phyloP scores from a whole-genome alignment of 352 stramenopile genomes.

The Phytopythium ostracodes region DNA sequence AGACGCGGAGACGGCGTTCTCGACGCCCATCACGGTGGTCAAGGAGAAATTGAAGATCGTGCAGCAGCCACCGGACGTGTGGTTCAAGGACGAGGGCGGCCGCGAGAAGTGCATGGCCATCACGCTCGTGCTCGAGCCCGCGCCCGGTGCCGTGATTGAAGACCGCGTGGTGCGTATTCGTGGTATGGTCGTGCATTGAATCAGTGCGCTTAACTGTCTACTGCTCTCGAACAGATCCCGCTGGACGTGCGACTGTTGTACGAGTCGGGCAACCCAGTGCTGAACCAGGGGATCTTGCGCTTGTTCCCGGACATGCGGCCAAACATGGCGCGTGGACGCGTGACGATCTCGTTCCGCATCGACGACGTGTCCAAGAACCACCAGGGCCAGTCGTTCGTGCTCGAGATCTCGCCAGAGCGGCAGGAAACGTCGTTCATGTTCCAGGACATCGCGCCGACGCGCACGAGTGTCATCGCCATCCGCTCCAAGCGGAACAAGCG shows the following conservation, averaged over 20 bases:
- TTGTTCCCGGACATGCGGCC: conserved; percentile 81
- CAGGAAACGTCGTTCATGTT: conserved; percentile 81
- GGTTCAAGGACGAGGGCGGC: conserved; percentile 97
- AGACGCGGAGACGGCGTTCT: conserved; percentile 64
- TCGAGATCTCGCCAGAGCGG: conserved; percentile 88
- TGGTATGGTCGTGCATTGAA: background rate
- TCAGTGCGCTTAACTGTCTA: background rate
- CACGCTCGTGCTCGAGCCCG: conserved; percentile 71
- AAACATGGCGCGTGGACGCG: conserved; percentile 83
- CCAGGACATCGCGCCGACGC: conserved; percentile 87
- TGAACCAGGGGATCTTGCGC: conserved; percentile 91
- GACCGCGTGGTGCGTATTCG: conserved; percentile 53
- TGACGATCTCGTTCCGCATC: conserved; percentile 92
- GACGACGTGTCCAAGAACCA: conserved; percentile 98
- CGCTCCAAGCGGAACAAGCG: conserved; percentile 95
- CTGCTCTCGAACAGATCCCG: conserved; percentile 21
- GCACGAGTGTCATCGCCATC: conserved; percentile 89
- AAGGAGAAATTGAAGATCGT: conserved; percentile 77
- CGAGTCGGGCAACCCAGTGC: conserved; percentile 77
- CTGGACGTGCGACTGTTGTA: conserved; percentile 76
- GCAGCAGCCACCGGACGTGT: conserved; percentile 87
- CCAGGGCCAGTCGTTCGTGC: conserved; percentile 92
- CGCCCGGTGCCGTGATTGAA: conserved; percentile 57
- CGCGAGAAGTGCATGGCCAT: conserved; percentile 94
- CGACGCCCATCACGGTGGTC: conserved; percentile 53